phyloP scores from a whole-genome alignment of 2,329 filamentous ascomycete genomes.

The Hirsutella thompsonii region DNA sequence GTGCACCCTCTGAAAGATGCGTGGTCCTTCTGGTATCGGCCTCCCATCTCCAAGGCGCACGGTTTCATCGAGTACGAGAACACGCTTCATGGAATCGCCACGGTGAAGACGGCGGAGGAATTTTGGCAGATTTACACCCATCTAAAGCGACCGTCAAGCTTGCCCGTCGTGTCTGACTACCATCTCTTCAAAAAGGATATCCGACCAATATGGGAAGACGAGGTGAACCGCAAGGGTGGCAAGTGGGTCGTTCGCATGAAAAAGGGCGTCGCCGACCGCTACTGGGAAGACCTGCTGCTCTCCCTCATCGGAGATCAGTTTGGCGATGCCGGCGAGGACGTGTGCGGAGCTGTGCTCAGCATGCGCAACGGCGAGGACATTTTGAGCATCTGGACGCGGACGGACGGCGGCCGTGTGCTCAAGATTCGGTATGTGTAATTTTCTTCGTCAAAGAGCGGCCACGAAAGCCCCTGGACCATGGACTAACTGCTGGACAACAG shows the following conservation, averaged over 20 bases:
- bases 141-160: constrained; percentile 73
- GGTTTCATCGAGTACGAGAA: constrained; percentile 86
- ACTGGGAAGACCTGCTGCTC: constrained; percentile 90
- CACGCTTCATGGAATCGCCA: constrained; percentile 77
- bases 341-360: constrained; percentile 89
- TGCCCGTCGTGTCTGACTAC: constrained; percentile 92
- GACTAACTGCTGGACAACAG: constrained; percentile 33
- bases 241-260: constrained; percentile 97
- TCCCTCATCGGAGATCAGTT: constrained; percentile 93
- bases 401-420: constrained; percentile 82
- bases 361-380: constrained; percentile 94
- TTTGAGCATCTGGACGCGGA: constrained; percentile 93
- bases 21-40: constrained; percentile 96
- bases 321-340: constrained; percentile 79
- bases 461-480: no score
- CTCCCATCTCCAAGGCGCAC: constrained; percentile 91
- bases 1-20: constrained; percentile 57
- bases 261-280: constrained; percentile 92
- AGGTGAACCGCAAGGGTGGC: constrained; percentile 88
- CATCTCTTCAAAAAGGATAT: constrained; percentile 97
- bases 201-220: constrained; percentile 95
- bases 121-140: constrained; percentile 87
- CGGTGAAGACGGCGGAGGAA: constrained; percentile 71
- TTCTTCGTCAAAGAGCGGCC: no score
- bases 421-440: constrained; percentile 90